These are phyloP conservation scores for Lepidium africanum DNA, from an alignment of 345 rosid genomes.

Conservation along the genomic window DNA sequence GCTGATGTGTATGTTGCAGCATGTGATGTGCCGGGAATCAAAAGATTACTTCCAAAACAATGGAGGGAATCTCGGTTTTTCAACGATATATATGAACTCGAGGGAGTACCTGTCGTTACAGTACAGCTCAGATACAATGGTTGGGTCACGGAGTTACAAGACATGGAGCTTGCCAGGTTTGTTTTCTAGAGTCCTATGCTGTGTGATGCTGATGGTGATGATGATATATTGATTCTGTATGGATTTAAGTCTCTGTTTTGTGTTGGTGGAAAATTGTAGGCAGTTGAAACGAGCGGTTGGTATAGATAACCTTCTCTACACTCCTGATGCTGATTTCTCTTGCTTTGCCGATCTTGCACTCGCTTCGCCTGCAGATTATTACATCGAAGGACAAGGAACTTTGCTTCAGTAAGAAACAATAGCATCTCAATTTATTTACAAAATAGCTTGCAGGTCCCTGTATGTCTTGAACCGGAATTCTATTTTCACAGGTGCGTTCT, in stretches of 20 bases:
- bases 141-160: conserved; percentile 91
- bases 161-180: conserved; percentile 77
- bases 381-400: conserved; percentile 92
- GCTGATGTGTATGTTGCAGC: conserved; percentile 99
- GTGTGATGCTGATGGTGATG: neutral
- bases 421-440: neutral
- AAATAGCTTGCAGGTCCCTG: neutral
- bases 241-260: neutral
- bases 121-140: conserved; percentile 96
- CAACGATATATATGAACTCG: conserved; percentile 71
- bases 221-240: neutral
- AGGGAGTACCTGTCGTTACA: conserved; percentile 86
- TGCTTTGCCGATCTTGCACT: conserved; percentile 96
- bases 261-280: conserved; percentile 57
- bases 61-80: conserved; percentile 84
- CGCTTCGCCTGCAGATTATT: conserved; percentile 86
- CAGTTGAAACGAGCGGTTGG: conserved; percentile 73
- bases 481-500: conserved; percentile 64
- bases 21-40: conserved; percentile 94
- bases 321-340: conserved; percentile 98
- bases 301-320: conserved; percentile 88
- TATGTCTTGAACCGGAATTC: conserved; percentile 1
- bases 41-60: conserved; percentile 68
- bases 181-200: neutral
- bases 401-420: conserved; percentile 76